These are phyloP conservation scores for Glycine latifolia DNA, from an alignment of 306 rosid genomes.

Conservation along the genomic window DNA sequence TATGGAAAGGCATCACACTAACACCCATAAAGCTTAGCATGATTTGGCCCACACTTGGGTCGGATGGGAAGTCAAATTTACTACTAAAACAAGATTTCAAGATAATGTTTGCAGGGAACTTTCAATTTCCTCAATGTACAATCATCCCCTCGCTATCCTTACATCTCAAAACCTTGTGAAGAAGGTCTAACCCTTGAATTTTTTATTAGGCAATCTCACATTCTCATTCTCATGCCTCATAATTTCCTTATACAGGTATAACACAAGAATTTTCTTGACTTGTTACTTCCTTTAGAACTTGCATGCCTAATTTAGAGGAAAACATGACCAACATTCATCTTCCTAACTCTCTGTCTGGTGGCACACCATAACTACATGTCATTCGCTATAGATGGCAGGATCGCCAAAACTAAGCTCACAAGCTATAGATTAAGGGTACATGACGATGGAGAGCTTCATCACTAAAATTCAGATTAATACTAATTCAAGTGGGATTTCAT, in stretches of 20 bases:
- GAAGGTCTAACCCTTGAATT: background rate
- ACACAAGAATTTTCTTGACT: background rate
- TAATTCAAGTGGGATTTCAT: background rate
- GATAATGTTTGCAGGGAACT: background rate
- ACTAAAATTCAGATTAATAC: background rate
- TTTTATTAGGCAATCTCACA: too few relatives aligned
- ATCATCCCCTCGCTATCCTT: background rate
- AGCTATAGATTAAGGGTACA: background rate
- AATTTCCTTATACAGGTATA: too few relatives aligned
- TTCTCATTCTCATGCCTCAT: too few relatives aligned
- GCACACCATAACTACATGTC: background rate
- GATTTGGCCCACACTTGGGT: background rate
- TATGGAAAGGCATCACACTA: background rate
- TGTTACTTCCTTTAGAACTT: background rate
- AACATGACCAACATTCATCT: background rate
- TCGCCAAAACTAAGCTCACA: background rate
- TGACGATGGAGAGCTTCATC: constrained; percentile 1
- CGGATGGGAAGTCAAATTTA: constrained; percentile 8
- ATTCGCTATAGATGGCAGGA: background rate
- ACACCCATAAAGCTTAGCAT: background rate
- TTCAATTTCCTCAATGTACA: background rate
- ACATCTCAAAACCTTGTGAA: background rate
- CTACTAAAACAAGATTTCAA: background rate
- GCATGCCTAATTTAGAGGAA: constrained; percentile 4
- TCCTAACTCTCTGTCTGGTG: background rate